These are phyloP conservation scores for Pyrenula massariospora DNA, from an alignment of 495 filamentous ascomycete genomes.

Conservation along the genomic window DNA sequence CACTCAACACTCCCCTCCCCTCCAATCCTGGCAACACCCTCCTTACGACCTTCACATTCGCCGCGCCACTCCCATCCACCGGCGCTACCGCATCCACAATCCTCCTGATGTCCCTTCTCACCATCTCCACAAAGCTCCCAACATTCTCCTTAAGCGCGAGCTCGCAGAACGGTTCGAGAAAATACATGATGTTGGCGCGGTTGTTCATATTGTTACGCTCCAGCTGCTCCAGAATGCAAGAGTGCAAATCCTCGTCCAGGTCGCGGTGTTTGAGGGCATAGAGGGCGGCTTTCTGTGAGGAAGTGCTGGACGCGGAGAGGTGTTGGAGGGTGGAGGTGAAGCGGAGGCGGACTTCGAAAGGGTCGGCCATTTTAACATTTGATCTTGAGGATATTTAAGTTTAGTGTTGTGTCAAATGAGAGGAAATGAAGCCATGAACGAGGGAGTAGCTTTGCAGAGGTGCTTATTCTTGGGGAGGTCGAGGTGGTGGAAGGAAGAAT, in stretches of 20 bases:
- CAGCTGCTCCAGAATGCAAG: constrained; percentile 90
- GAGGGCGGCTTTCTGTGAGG: constrained; percentile 82
- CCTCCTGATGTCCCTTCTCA: constrained; percentile 80
- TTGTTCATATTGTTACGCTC: constrained; percentile 93
- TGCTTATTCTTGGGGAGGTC: background rate
- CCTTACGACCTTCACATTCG: constrained; percentile 86
- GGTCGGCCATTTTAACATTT: constrained; percentile 72
- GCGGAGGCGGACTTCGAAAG: constrained; percentile 96
- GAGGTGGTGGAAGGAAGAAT: background rate
- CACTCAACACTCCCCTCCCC: constrained; percentile 51
- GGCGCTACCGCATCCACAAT: constrained; percentile 86
- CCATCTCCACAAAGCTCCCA: constrained; percentile 74
- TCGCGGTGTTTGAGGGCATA: constrained; percentile 90
- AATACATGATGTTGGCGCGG: constrained; percentile 97
- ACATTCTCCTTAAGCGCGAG: constrained; percentile 65
- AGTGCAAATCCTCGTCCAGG: constrained; percentile 92
- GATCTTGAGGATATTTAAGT: too few species aligned
- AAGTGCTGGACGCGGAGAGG: constrained; percentile 78
- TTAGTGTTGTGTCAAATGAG: too few species aligned
- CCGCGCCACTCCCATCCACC: constrained; percentile 76
- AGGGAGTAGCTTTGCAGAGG: too few species aligned
- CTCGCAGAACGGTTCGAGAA: constrained; percentile 90
- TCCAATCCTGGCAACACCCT: constrained; percentile 64
- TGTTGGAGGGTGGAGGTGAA: constrained; percentile 82
- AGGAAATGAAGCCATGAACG: too few species aligned